Conservation (phyloP, 495 filamentous ascomycete genomes). For the Endocarpon pusillum region DNA sequence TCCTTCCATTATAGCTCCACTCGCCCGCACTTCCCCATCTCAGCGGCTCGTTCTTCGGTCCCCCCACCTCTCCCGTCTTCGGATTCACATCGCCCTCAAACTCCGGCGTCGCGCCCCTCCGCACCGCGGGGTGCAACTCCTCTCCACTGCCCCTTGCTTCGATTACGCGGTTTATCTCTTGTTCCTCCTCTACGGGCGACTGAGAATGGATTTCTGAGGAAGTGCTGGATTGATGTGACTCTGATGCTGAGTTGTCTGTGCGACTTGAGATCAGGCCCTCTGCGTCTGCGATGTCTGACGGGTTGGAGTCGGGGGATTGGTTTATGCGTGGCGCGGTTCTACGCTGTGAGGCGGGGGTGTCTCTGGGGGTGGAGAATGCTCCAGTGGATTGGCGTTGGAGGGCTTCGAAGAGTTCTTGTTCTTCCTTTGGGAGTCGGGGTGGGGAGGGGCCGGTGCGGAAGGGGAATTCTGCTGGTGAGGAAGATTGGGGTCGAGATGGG, state of each 20-base stretch:
- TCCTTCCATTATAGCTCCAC: constrained; percentile 91
- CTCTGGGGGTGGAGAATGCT: constrained; percentile 51
- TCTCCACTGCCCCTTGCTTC: constrained; percentile 35
- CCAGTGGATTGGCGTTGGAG: constrained; percentile 59
- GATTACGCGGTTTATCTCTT: constrained; percentile 18
- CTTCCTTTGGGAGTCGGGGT: constrained; percentile 65
- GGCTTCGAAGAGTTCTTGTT: constrained; percentile 84
- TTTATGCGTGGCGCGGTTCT: constrained; percentile 22
- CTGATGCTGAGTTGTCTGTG: not conserved
- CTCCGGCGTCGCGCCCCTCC: constrained; percentile 64
- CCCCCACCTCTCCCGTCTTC: constrained; percentile 88
- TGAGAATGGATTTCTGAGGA: constrained; percentile 2
- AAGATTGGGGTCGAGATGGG: too few relatives aligned
- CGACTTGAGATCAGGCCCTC: constrained; percentile 3
- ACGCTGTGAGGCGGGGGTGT: too few relatives aligned
- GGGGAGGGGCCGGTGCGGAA: constrained; percentile 45
- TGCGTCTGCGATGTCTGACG: constrained; percentile 10
- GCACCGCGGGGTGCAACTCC: constrained; percentile 52
- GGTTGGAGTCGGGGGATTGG: constrained; percentile 23
- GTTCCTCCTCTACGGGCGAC: constrained; percentile 11
- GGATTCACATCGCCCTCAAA: constrained; percentile 90
- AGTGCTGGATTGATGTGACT: constrained; percentile 18
- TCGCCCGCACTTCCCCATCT: constrained; percentile 69
- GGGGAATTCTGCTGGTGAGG: too few relatives aligned
- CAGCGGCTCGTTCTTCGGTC: constrained; percentile 93